Conservation (phyloP, 495 filamentous ascomycete species). For the Pyrenula massariospora region DNA sequence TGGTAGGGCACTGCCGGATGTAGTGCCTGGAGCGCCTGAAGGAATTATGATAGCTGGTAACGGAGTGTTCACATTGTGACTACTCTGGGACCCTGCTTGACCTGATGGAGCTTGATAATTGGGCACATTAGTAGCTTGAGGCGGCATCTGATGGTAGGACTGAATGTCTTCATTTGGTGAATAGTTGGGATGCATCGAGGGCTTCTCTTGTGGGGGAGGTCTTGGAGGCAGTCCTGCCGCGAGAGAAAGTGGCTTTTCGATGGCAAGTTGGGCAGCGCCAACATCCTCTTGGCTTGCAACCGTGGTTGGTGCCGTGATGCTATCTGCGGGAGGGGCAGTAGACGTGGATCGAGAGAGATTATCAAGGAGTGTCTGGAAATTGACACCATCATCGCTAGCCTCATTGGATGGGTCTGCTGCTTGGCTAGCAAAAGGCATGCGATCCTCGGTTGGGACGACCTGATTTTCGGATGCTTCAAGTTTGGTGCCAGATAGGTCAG, state of each 20-base stretch:
- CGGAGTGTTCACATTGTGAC: slow-evolving; percentile 29
- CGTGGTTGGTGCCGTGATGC: slow-evolving; percentile 14
- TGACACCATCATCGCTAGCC: slow-evolving; percentile 25
- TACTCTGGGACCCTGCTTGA: slow-evolving; percentile 17
- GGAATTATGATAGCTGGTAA: slow-evolving; percentile 28
- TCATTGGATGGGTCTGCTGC: not conserved
- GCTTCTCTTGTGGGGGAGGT: slow-evolving; percentile 41
- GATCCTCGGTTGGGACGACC: not conserved
- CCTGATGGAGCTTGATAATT: slow-evolving; percentile 13
- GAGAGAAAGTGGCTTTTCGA: slow-evolving; percentile 24
- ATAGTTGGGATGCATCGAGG: slow-evolving; percentile 45
- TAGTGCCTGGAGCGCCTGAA: slow-evolving; percentile 40
- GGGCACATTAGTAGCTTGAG: slow-evolving; percentile 23
- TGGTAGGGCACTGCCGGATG: slow-evolving; percentile 42
- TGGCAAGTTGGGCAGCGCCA: slow-evolving; percentile 20
- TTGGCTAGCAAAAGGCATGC: not conserved
- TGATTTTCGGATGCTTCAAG: not conserved
- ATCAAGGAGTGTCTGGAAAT: slow-evolving; percentile 40
- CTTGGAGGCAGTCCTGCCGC: slow-evolving; percentile 32
- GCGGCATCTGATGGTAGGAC: slow-evolving; percentile 40
- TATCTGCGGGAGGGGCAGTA: slow-evolving; percentile 20
- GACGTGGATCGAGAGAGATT: slow-evolving; percentile 33
- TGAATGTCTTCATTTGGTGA: slow-evolving; percentile 41
- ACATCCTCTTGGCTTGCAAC: slow-evolving; percentile 19
- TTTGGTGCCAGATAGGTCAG: not conserved